These are phyloP conservation scores for Allomyces javanicus DNA, from an alignment of 192 early-diverging fungal species.

Conservation along the genomic window DNA sequence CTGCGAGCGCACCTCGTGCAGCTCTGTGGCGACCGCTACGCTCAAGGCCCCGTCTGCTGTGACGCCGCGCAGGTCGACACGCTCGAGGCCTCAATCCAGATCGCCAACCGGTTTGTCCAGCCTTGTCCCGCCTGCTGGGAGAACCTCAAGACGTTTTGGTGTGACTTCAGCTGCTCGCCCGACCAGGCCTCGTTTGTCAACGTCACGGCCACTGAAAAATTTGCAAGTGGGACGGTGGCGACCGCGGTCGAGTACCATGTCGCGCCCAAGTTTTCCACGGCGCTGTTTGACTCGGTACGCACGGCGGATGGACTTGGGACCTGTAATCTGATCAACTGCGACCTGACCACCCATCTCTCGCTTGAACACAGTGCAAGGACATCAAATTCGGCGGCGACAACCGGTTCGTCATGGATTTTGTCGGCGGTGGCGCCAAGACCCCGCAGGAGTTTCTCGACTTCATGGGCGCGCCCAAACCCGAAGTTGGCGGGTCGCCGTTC, in stretches of 20 bases:
- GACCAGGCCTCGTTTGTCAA: conserved; percentile 44
- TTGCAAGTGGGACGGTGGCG: conserved; percentile 13
- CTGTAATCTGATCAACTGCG: no score
- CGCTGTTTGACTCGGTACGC: conserved; percentile 24
- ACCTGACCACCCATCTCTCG: no score
- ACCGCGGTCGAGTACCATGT: conserved; percentile 29
- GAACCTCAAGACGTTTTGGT: conserved; percentile 43
- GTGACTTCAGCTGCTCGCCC: conserved; percentile 42
- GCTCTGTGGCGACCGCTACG: conserved; percentile 28
- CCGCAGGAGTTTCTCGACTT: conserved; percentile 30
- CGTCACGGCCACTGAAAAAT: conserved; percentile 16
- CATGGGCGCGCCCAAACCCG: conserved; percentile 22
- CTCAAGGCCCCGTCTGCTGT: conserved; percentile 28
- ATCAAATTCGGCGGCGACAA: conserved; percentile 45
- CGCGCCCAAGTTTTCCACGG: conserved; percentile 25
- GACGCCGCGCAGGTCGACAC: conserved; percentile 26
- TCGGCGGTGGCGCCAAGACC: conserved; percentile 38
- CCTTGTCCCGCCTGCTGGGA: conserved; percentile 45
- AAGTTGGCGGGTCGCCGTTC: conserved; percentile 34
- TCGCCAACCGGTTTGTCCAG: conserved; percentile 27
- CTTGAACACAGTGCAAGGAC: conserved; percentile 24
- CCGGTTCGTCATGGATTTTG: conserved; percentile 43
- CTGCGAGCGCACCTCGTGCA: conserved; percentile 20
- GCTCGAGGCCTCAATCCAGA: conserved; percentile 23
- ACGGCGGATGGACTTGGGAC: no score